Base-by-base conservation (phyloP, 106 monocot species). In the Apostasia ramifera region DNA sequence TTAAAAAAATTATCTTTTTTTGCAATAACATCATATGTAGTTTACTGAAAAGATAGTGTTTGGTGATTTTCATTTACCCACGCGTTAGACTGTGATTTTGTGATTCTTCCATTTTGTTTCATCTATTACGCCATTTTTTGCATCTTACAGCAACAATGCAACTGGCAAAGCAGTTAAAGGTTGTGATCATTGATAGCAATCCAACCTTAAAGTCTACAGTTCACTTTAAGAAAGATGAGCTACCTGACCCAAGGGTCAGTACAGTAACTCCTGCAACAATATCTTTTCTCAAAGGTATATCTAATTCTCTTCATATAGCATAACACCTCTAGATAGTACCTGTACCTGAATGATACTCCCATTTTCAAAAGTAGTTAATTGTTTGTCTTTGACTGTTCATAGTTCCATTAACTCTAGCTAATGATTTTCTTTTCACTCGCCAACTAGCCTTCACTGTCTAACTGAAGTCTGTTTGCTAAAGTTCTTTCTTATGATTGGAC, bases 191-290 rank as follows among this genome's bases (percentile, higher is more conserved):
- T 63, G 98, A 99, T 82, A 81, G 77, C 66, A 99, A 90, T 83
- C 98, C 93, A 72, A 66, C 81, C 47, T 67, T 99, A 51, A 56
- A 48, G 53, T 77, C 64, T 59, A 82, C 52, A 61, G 64, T 55
- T n/a, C 64, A 74, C 63, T 80, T 90, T 44, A 82, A 78, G 60
- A 87, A 79, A 80, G 66, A 71, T 70, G 78, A 70, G 49, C 73
- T 85, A 68, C 93, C 98, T 66, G 85, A 93, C 76, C 83, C 98
- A 70, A 90, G 98, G 74, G 93, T 99, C 68, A 93, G 98, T 71
- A 83, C 93, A 37, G 83, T 99, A 61, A 99, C 98, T 59, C 98
- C 93, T 53, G 77, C 90, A 59, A 87, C 98, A 57, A 85, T 99
- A 59, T 81, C 89, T 47, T 87, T 99, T 78, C 86, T 99, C 74